Evolutionary conservation across 1,284 basidiomycete genomes (phyloP).

Genomic region (Puccinia polysora): DNA sequence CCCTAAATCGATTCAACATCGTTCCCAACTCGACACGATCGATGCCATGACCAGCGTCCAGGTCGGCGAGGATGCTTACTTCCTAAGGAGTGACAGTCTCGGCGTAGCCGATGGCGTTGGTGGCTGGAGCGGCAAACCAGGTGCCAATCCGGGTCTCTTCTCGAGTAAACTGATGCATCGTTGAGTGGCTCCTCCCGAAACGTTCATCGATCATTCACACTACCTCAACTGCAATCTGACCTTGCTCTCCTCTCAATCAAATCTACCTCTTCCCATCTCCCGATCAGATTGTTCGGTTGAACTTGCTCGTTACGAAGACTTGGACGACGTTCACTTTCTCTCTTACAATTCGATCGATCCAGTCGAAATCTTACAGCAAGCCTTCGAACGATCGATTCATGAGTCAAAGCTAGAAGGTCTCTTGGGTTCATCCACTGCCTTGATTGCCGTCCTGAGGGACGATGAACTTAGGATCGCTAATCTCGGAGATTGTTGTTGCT

Average conservation of each 20-base stretch:
- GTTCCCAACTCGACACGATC: conserved; percentile 50
- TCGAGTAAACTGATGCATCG: conserved; percentile 81
- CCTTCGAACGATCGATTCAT: conserved; percentile 58
- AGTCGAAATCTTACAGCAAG: conserved; percentile 60
- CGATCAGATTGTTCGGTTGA: conserved; percentile 10
- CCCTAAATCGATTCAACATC: conserved; percentile 47
- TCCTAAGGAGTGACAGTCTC: conserved; percentile 71
- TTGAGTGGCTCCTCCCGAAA: conserved; percentile 57
- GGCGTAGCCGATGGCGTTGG: conserved; percentile 86
- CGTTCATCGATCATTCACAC: too few relatives aligned
- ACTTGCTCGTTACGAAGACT: conserved; percentile 46
- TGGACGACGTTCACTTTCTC: conserved; percentile 48
- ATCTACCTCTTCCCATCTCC: neutral
- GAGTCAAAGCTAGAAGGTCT: conserved; percentile 57
- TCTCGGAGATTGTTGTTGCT: conserved; percentile 76
- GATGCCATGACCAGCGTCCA: conserved; percentile 59
- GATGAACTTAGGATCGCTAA: conserved; percentile 83
- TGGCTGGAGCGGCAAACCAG: conserved; percentile 65
- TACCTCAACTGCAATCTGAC: neutral
- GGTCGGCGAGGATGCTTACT: conserved; percentile 81
- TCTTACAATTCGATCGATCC: conserved; percentile 55
- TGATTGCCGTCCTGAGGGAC: conserved; percentile 61
- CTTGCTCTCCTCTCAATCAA: neutral
- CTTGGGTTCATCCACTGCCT: conserved; percentile 59
- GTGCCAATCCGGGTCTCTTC: conserved; percentile 67